Conservation (phyloP, 2,329 filamentous ascomycete species). For the Lachnellula willkommii region DNA sequence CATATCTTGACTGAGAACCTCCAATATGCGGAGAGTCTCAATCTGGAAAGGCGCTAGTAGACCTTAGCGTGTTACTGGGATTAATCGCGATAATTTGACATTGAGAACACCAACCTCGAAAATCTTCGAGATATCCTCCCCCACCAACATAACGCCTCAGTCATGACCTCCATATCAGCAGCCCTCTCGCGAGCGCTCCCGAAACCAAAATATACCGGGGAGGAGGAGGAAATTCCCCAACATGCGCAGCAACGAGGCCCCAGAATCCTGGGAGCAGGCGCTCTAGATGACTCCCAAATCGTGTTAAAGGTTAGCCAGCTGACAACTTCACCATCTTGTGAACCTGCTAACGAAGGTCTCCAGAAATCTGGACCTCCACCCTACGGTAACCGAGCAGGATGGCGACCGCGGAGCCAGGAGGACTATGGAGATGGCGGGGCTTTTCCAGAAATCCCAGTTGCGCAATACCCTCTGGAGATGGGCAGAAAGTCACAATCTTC, state of each 20-base stretch:
- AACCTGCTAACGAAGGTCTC: slow-evolving; percentile 20
- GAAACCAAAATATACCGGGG: slow-evolving; percentile 84
- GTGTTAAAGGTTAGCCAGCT: slow-evolving; percentile 59
- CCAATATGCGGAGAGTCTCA: neutral
- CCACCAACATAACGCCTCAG: slow-evolving; percentile 14
- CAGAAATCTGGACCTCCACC: slow-evolving; percentile 77
- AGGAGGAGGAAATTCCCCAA: slow-evolving; percentile 73
- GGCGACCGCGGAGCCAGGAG: slow-evolving; percentile 81
- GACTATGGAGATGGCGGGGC: slow-evolving; percentile 96
- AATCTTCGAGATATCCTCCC: slow-evolving; percentile 4
- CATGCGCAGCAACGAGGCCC: slow-evolving; percentile 73
- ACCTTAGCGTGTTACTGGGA: slow-evolving; percentile 5
- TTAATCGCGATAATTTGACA: slow-evolving; percentile 16
- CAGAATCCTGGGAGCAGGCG: slow-evolving; percentile 71
- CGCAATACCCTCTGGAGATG: slow-evolving; percentile 95
- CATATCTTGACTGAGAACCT: too few species aligned
- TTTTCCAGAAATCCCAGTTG: slow-evolving; percentile 88
- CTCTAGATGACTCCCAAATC: slow-evolving; percentile 80
- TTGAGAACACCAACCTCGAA: slow-evolving; percentile 11
- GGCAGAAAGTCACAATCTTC: slow-evolving; percentile 66
- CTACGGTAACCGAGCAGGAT: slow-evolving; percentile 82
- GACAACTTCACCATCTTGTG: neutral
- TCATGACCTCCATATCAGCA: slow-evolving; percentile 62
- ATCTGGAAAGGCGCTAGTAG: slow-evolving; percentile 6
- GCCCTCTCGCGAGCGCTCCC: slow-evolving; percentile 77